Evolutionary conservation across 345 rosid species (phyloP).

Genomic region (Trapa incisa): DNA sequence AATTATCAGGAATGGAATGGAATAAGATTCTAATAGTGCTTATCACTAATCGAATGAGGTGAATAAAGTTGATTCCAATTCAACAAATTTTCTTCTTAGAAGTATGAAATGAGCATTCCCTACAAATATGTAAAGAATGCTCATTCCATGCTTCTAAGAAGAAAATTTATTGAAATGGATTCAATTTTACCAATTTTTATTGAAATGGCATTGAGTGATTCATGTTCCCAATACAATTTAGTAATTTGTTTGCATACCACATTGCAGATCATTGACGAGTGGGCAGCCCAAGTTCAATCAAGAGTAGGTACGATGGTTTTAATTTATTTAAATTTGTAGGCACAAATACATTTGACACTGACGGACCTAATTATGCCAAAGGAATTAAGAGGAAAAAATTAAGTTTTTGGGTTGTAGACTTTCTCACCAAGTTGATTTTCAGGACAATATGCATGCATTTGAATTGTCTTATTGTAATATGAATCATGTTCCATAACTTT

Average conservation of each 20-base stretch:
- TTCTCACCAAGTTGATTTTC: not conserved
- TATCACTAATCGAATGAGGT: too few species aligned
- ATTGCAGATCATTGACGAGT: slow-evolving; percentile 65
- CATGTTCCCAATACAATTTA: not conserved
- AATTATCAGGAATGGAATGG: too few species aligned
- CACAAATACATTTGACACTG: not conserved
- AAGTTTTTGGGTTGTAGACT: not conserved
- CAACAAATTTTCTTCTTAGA: too few species aligned
- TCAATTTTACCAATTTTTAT: too few species aligned
- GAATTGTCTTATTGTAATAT: not conserved
- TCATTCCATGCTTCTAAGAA: too few species aligned
- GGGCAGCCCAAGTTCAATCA: slow-evolving; percentile 70
- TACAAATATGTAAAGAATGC: too few species aligned
- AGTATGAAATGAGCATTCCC: too few species aligned
- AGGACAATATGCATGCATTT: not conserved
- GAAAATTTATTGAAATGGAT: too few species aligned
- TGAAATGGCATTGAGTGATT: not conserved
- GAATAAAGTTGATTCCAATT: too few species aligned
- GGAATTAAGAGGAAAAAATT: not conserved
- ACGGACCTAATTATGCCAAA: not conserved
- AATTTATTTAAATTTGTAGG: not conserved
- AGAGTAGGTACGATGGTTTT: slow-evolving; percentile 36
- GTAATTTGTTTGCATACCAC: slow-evolving; percentile 3
- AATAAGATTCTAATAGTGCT: too few species aligned
- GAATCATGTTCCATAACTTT: not conserved